A percentile compares a stretch with the other conserved stretches of the same genome.
Evolutionary conservation across 805 yeast species (phyloP).

Genomic region (Ogataea corticis): DNA sequence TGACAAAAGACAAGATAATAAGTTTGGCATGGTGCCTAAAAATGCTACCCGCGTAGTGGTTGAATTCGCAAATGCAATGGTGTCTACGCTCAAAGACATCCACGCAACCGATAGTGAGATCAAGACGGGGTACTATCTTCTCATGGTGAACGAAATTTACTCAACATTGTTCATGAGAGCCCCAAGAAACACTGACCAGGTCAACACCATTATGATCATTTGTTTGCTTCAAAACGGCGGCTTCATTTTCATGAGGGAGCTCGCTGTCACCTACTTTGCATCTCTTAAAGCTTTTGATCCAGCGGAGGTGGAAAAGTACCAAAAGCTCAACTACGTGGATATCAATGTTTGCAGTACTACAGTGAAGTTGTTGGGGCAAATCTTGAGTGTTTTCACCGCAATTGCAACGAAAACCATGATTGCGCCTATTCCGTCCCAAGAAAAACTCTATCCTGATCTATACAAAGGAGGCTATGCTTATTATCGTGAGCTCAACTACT

Average conservation of each 20-base stretch:
- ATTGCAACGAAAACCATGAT: slow-evolving; percentile 40
- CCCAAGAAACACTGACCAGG: slow-evolving; percentile 25
- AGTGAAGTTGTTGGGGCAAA: slow-evolving; percentile 24
- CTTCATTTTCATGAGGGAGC: slow-evolving; percentile 35
- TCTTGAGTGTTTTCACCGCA: slow-evolving; percentile 47
- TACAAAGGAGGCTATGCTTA: slow-evolving; percentile 25
- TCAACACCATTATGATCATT: slow-evolving; percentile 44
- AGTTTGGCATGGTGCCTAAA: slow-evolving; percentile 28
- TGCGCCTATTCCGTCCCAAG: slow-evolving; percentile 35
- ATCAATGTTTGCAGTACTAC: slow-evolving; percentile 28
- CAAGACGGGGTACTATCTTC: slow-evolving; percentile 27
- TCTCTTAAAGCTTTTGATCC: slow-evolving; percentile 25
- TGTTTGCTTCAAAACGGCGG: slow-evolving; percentile 56
- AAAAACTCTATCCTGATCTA: slow-evolving; percentile 42
- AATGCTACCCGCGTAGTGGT: slow-evolving; percentile 28
- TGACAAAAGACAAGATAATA: slow-evolving; percentile 47
- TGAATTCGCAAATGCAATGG: slow-evolving; percentile 24
- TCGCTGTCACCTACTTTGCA: slow-evolving; percentile 24
- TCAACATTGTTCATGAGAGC: slow-evolving; percentile 24
- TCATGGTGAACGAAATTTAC: slow-evolving; percentile 29
- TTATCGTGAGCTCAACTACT: slow-evolving; percentile 26
- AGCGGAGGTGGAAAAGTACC: slow-evolving; percentile 18
- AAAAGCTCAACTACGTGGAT: slow-evolving; percentile 25
- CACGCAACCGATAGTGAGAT: slow-evolving; percentile 24
- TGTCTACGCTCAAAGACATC: slow-evolving; percentile 19